A percentile compares a stretch with the other conserved stretches of the same genome.
These are phyloP conservation scores for Bimuria novae-zelandiae DNA, from an alignment of 2,329 filamentous ascomycete species.

Conservation along the genomic window DNA sequence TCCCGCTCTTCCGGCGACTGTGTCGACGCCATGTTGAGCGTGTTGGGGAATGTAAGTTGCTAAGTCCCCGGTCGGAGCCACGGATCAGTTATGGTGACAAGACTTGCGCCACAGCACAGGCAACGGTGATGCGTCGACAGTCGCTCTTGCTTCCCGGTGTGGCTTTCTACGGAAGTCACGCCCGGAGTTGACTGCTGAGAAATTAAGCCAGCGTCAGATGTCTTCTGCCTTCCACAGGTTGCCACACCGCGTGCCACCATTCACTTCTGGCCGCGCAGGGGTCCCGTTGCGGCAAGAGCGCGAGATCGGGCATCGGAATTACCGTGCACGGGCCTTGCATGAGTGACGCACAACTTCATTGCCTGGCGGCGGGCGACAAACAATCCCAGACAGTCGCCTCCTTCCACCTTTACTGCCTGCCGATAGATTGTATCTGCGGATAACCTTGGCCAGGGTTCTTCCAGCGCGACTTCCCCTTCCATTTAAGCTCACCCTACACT, in stretches of 20 bases:
- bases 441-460: too few species aligned
- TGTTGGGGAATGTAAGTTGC: constrained; percentile 6
- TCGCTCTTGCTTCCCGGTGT: background rate
- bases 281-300: constrained; percentile 21
- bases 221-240: constrained; percentile 23
- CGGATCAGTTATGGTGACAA: background rate
- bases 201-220: constrained; percentile 20
- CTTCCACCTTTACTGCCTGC: constrained; percentile 11
- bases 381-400: background rate
- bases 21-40: constrained; percentile 37
- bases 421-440: too few species aligned
- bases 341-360: constrained; percentile 11
- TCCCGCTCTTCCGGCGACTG: constrained; percentile 66
- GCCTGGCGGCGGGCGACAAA: background rate
- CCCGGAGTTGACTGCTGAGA: constrained; percentile 6
- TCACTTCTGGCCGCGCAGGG: constrained; percentile 28
- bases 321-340: constrained; percentile 1
- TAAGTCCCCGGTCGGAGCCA: constrained; percentile 3
- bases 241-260: constrained; percentile 28
- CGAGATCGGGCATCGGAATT: constrained; percentile 3
- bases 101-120: constrained; percentile 30
- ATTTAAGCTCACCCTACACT: background rate
- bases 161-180: background rate
- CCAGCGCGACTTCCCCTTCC: background rate
- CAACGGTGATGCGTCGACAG: constrained; percentile 23